Conservation (phyloP, 768 basidiomycete genomes). For the Antrodiella citrinella region DNA sequence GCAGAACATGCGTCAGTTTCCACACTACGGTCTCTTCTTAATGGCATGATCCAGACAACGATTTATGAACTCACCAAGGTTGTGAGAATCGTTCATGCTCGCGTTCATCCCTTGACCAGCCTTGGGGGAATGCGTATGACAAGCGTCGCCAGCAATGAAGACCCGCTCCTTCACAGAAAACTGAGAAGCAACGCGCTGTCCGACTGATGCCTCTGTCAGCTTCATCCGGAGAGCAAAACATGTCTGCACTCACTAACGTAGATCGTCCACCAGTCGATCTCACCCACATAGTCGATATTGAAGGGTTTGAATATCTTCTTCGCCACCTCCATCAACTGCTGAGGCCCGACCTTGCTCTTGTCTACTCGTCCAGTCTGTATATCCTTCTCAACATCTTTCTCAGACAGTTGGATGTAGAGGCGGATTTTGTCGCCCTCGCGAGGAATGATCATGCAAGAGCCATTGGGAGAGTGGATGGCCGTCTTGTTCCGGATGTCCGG, state of each 20-base stretch:
- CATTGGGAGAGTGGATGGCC: constrained; percentile 42
- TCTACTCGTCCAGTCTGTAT: constrained; percentile 33
- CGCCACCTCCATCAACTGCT: constrained; percentile 35
- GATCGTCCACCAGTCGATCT: constrained; percentile 41
- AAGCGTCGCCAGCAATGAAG: constrained; percentile 52
- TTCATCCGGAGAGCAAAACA: background rate
- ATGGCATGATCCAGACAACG: background rate
- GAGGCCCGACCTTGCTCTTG: constrained; percentile 28
- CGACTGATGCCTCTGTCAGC: constrained; percentile 27
- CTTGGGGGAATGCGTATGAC: constrained; percentile 37
- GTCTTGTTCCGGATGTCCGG: constrained; percentile 43
- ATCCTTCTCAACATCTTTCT: constrained; percentile 27
- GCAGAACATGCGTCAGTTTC: constrained; percentile 45
- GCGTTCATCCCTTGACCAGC: constrained; percentile 47
- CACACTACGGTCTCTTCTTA: constrained; percentile 29
- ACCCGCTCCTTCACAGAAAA: constrained; percentile 40
- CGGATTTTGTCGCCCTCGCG: constrained; percentile 40
- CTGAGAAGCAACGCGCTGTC: constrained; percentile 46
- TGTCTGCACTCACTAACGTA: constrained; percentile 33
- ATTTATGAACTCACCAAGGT: constrained; percentile 26
- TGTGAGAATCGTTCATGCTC: constrained; percentile 46
- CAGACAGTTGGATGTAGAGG: constrained; percentile 43
- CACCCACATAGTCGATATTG: constrained; percentile 19
- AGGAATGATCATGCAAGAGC: constrained; percentile 44
- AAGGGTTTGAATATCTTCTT: constrained; percentile 34